Percentiles rank a stretch among this genome's conserved stretches.
phyloP scores from a whole-genome alignment of 1,139 yeast species.

The Yamadazyma dushanensis region DNA sequence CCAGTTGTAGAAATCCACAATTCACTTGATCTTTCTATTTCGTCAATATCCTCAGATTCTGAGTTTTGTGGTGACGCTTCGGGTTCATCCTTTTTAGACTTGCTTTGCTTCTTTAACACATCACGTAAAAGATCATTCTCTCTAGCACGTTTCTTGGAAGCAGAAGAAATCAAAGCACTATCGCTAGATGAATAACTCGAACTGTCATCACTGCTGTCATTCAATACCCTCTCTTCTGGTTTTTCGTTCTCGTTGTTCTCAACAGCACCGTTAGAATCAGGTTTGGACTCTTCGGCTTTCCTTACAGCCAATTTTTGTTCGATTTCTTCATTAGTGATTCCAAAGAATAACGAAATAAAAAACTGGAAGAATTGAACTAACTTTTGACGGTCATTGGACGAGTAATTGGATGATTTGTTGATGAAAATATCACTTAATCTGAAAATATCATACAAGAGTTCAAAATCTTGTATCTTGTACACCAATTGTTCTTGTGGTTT shows the following conservation, averaged over 20 bases:
- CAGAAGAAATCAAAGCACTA: slow-evolving; percentile 9
- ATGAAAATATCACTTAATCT: slow-evolving; percentile 71
- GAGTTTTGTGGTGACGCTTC: slow-evolving; percentile 33
- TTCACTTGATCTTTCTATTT: slow-evolving; percentile 61
- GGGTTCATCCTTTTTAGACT: slow-evolving; percentile 41
- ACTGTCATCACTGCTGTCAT: slow-evolving; percentile 5
- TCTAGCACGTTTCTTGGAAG: slow-evolving; percentile 51
- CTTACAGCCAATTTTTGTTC: slow-evolving; percentile 27
- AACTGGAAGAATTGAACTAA: slow-evolving; percentile 70
- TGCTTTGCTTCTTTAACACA: slow-evolving; percentile 69
- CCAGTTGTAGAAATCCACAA: slow-evolving; percentile 59
- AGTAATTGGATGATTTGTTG: slow-evolving; percentile 68
- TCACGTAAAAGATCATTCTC: slow-evolving; percentile 71
- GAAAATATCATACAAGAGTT: slow-evolving; percentile 71
- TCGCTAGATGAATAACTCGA: slow-evolving; percentile 9
- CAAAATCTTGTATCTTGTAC: slow-evolving; percentile 64
- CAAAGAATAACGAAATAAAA: slow-evolving; percentile 70
- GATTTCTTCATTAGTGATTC: slow-evolving; percentile 40
- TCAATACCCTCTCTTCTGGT: background rate
- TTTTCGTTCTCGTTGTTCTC: slow-evolving; percentile 11
- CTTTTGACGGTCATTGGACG: slow-evolving; percentile 78
- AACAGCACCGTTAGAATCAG: slow-evolving; percentile 3
- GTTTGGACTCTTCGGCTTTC: slow-evolving; percentile 14
- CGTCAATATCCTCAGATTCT: slow-evolving; percentile 41
- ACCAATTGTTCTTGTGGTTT: slow-evolving; percentile 79